Percentiles rank a stretch among this genome's conserved stretches.
These are phyloP conservation scores for Acanthamoeba triangularis DNA, from an alignment of 208 protist genomes.

Conservation along the genomic window DNA sequence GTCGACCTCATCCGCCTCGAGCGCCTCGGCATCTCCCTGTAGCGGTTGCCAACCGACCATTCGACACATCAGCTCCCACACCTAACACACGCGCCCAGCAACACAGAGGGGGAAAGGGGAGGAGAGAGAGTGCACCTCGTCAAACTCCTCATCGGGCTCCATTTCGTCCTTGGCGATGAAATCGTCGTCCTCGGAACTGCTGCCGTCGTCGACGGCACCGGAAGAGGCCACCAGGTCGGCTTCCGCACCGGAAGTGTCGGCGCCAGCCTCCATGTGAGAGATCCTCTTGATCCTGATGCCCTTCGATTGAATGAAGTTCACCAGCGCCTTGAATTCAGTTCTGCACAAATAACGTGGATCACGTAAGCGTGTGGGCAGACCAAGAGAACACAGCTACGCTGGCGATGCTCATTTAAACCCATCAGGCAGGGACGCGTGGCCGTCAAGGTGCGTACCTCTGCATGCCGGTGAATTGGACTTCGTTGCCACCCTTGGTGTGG, in stretches of 20 bases:
- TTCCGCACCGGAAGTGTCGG: slow-evolving; percentile 19
- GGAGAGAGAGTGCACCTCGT: background rate
- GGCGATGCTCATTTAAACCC: no score
- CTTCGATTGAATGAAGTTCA: slow-evolving; percentile 53
- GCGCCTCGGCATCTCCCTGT: slow-evolving; percentile 23
- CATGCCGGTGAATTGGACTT: slow-evolving; percentile 40
- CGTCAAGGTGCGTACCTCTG: background rate
- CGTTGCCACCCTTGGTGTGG: slow-evolving; percentile 45
- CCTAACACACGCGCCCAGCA: background rate
- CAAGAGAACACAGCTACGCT: no score
- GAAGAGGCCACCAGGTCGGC: background rate
- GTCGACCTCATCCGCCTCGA: slow-evolving; percentile 10
- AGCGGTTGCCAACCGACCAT: background rate
- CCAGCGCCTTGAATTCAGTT: slow-evolving; percentile 64
- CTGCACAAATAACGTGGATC: background rate
- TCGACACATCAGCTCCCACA: no score
- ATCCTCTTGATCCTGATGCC: slow-evolving; percentile 59
- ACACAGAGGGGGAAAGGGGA: background rate
- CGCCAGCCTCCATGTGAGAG: slow-evolving; percentile 49
- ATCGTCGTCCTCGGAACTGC: slow-evolving; percentile 41
- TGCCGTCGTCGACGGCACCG: background rate
- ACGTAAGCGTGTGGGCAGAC: no score
- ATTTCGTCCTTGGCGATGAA: slow-evolving; percentile 58
- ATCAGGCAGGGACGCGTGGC: no score
- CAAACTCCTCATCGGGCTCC: slow-evolving; percentile 43